Percentiles rank a stretch among this genome's conserved stretches.
phyloP scores from a whole-genome alignment of 179 eudicot species.

The Sideroxylon spinosum region DNA sequence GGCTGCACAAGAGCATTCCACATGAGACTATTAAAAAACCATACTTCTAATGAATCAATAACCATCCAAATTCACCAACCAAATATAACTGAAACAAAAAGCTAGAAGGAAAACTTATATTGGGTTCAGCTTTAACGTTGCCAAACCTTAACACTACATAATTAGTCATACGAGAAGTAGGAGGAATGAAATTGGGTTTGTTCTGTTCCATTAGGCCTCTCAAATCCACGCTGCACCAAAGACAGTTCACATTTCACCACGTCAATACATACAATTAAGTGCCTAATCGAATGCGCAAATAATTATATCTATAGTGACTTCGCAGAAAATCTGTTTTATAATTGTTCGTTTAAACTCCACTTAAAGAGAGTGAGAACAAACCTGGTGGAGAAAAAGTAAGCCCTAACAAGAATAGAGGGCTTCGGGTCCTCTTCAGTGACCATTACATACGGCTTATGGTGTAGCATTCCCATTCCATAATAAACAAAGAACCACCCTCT shows the following conservation, averaged over 20 bases:
- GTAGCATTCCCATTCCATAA: too few species aligned
- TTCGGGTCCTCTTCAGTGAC: slow-evolving; percentile 21
- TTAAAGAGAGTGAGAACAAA: slow-evolving; percentile 14
- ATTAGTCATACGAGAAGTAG: slow-evolving; percentile 72
- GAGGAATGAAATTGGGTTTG: slow-evolving; percentile 52
- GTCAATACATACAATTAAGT: not conserved
- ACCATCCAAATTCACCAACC: not conserved
- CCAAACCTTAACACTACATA: slow-evolving; percentile 71
- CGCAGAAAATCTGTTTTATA: too few species aligned
- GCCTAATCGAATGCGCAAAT: not conserved
- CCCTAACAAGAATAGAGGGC: slow-evolving; percentile 59
- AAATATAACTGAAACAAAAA: slow-evolving; percentile 7
- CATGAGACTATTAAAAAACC: not conserved
- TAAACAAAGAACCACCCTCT: too few species aligned
- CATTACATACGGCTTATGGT: too few species aligned
- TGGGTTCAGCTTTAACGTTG: slow-evolving; percentile 40
- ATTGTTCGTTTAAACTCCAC: too few species aligned
- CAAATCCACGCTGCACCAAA: slow-evolving; percentile 67
- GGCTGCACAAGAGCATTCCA: not conserved
- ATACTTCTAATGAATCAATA: not conserved
- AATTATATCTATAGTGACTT: too few species aligned
- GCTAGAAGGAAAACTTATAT: slow-evolving; percentile 40
- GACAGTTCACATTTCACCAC: not conserved
- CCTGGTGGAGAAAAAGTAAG: slow-evolving; percentile 81
- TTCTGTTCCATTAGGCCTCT: slow-evolving; percentile 62